Conservation (phyloP, 2,329 filamentous ascomycete genomes). For the Ampelomyces quisqualis region DNA sequence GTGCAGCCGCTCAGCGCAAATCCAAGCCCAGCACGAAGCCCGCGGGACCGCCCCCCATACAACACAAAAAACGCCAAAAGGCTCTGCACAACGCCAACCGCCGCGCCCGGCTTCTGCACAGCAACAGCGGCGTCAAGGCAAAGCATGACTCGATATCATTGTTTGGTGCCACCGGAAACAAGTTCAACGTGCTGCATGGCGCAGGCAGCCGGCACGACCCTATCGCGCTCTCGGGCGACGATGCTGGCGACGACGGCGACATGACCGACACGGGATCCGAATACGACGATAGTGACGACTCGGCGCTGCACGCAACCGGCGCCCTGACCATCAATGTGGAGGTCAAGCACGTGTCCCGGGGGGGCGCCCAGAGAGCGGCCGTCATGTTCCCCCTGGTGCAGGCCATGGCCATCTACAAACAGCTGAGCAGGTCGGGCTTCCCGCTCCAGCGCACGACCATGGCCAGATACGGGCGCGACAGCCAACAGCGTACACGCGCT, state of each 20-base stretch:
- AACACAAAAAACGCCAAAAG: conserved; percentile 23
- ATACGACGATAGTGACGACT: conserved; percentile 11
- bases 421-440: conserved; percentile 16
- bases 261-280: conserved; percentile 6
- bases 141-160: conserved; percentile 15
- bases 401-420: conserved; percentile 20
- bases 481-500: conserved; percentile 12
- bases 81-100: conserved; percentile 22
- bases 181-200: conserved; percentile 18
- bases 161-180: conserved; percentile 14
- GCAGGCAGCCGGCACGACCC: conserved; percentile 14
- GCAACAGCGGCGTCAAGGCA: conserved; percentile 2
- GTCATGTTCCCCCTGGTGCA: conserved; percentile 23
- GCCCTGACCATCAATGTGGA: conserved; percentile 30
- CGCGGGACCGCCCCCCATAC: conserved; percentile 16
- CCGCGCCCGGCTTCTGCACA: conserved; percentile 9
- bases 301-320: conserved; percentile 16
- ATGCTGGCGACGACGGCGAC: conserved; percentile 16
- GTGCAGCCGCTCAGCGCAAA: conserved; percentile 21
- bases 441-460: conserved; percentile 11
- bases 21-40: conserved; percentile 15
- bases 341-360: conserved; percentile 7
- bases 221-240: conserved; percentile 12
- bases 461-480: conserved; percentile 18
- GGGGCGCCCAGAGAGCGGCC: conserved; percentile 7